Base-by-base conservation (phyloP, 805 yeast genomes). In the Alloascoidea africana region DNA sequence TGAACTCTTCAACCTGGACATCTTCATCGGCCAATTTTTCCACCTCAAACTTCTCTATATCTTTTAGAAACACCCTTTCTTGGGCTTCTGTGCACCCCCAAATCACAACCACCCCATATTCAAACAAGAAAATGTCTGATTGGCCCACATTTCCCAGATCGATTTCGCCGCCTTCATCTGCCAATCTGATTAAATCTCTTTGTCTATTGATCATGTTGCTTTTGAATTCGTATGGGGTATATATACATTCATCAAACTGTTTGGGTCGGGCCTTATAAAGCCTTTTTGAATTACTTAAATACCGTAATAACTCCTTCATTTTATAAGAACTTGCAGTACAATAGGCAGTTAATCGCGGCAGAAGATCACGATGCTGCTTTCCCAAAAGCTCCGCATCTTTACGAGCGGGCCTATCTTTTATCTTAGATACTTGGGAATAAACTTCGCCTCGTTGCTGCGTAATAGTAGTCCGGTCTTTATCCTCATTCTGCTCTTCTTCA, bases 91-190 rank as follows among this genome's bases (percentile, higher is more conserved):
- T 73, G 51, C 84, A 91, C 0, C 98, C 98, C 98, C 98, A 91
- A 63, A 91, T 60, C 1, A 91, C 94, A 19, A 85, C 76, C n/a
- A 91, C 98, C 15, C 98, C 98, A 56, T 91, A 91, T 50, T 87
- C 96, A 60, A 91, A 91, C 4, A 91, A 63, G 51, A 87, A 91
- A 5, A 86, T 64, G 52, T 87, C 97, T 5, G 77, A 77, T 18
- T 71, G 68, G 17, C 50, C 54, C 41, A 72, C 68, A 48, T 77
- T 79, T 38, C 87, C 85, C 36, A 89, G 76, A 48, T 85, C 89
- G 37, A 89, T 83, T 46, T 86, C 95, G 19, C 96, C 96, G 40
- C 97, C 97, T 54, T 87, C 95, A 49, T 84, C 95, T 42, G 85
- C 94, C 30, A 89, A 58, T 43, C 93, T 58, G 4, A 81, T 81